Evolutionary conservation across 371 early-diverging fungal genomes (phyloP), one percentile per base, ranked within the genome.

Genomic region (Capillidium heterosporum): DNA sequence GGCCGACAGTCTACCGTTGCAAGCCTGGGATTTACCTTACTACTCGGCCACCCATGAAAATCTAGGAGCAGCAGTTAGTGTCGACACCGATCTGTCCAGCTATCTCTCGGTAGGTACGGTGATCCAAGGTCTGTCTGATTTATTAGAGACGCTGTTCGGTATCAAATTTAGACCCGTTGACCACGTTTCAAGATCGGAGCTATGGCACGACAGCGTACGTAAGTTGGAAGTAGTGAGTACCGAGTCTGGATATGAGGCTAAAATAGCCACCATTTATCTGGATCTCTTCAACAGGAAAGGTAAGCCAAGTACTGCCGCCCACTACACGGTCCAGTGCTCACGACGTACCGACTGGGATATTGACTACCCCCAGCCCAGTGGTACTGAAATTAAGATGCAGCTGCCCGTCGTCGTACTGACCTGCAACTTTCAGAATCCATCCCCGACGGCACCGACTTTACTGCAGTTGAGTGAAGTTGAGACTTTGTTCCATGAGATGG

Each of bases 401-500:
- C 60, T 83, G 11, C 89, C 89, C 0, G 71, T 87, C 1, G 81
- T 88, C 11, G 89, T 80, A 0, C 62, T 89, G 50, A 78, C 82
- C 2, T 85, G 86, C 57, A 81, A 84, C 46, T 88, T 86, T 60
- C 59, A 71, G 2, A 54, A 58, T 23, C 73, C 77, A 4, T 59
- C 53, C 1, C 59, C 67, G n/a, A 50, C 60, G 1, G 27, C 48
- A 19, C 59, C 60, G 13, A 74, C 83, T 10, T 64, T 78, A 4
- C 64, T 87, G 31, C 75, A 72, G 35, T 72, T 73, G 70, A 66
- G 67, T 55, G 92, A 95, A 56, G 81, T 94, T 27, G 92, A 92
- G 61, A 95, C 95, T 0, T 63, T 96, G n/a, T 94, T 93, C 68
- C 98, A 97, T 68, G 98, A 97, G 61, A 89, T 95, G 89, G 98